These are phyloP conservation scores for Neurospora discreta DNA, from an alignment of 495 filamentous ascomycete species.

Conservation along the genomic window DNA sequence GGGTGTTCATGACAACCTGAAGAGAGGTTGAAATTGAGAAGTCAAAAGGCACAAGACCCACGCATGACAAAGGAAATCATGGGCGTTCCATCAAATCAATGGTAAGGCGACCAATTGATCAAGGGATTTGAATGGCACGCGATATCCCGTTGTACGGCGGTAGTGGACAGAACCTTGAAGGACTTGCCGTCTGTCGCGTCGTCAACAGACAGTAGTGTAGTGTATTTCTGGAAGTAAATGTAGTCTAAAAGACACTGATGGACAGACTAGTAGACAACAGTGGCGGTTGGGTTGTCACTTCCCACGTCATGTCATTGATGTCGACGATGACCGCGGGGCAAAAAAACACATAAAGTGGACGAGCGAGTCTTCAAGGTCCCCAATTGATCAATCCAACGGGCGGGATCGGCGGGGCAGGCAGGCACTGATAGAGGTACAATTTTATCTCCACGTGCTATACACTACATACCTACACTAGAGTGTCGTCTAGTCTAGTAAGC, in stretches of 20 bases:
- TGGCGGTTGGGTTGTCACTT: neutral
- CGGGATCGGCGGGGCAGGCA: neutral
- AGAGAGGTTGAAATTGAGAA: neutral
- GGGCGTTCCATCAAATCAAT: neutral
- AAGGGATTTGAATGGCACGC: neutral
- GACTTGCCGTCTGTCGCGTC: no score
- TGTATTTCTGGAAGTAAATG: no score
- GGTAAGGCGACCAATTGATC: neutral
- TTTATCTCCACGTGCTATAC: neutral
- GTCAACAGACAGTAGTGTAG: no score
- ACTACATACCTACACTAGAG: no score
- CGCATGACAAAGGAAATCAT: neutral
- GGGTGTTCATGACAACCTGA: neutral
- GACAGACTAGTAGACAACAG: neutral
- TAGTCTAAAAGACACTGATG: neutral
- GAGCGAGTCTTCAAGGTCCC: neutral
- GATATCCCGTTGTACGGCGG: neutral
- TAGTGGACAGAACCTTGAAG: neutral
- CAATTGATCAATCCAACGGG: neutral
- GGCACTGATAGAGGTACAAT: neutral
- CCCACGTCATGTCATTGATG: neutral
- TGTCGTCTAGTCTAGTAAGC: no score
- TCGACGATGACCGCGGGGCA: neutral
- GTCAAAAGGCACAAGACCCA: neutral
- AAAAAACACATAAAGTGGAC: neutral